Percentiles rank a stretch among this genome's conserved stretches.
Evolutionary conservation across 768 basidiomycete species (phyloP).

Genomic region (Ramaria sp.): DNA sequence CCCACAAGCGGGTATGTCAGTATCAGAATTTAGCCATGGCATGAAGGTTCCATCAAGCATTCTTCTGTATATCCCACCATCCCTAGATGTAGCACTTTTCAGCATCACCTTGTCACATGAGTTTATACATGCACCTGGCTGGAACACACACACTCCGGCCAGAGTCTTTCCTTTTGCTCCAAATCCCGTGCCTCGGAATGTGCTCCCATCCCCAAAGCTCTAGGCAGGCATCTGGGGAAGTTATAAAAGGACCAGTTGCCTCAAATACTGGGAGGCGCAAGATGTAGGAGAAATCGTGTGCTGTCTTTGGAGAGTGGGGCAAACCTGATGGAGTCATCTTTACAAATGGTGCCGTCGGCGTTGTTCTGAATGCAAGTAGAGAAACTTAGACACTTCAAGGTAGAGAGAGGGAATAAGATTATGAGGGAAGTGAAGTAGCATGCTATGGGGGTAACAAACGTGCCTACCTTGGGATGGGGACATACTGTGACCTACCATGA

Average conservation of each 20-base stretch:
- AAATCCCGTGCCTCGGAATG: slow-evolving; percentile 83
- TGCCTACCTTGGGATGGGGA: too few relatives aligned
- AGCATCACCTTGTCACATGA: background rate
- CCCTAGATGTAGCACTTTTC: slow-evolving; percentile 37
- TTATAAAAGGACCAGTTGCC: background rate
- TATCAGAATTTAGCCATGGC: slow-evolving; percentile 95
- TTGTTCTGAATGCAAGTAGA: too few relatives aligned
- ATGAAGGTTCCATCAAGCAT: slow-evolving; percentile 97
- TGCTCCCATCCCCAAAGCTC: slow-evolving; percentile 86
- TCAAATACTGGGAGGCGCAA: too few relatives aligned
- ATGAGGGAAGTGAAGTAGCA: too few relatives aligned
- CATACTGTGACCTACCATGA: too few relatives aligned
- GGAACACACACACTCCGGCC: slow-evolving; percentile 98
- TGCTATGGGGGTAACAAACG: too few relatives aligned
- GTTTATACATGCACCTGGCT: slow-evolving; percentile 64
- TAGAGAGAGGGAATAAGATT: too few relatives aligned
- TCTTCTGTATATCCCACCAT: slow-evolving; percentile 99
- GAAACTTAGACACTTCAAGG: too few relatives aligned
- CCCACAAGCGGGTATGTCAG: slow-evolving; percentile 95
- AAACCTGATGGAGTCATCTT: too few relatives aligned
- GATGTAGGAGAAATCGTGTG: too few relatives aligned
- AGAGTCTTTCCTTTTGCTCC: slow-evolving; percentile 87
- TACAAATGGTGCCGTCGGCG: too few relatives aligned
- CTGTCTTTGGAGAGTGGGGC: too few relatives aligned
- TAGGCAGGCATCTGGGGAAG: slow-evolving; percentile 53